Percentiles rank a stretch among this genome's conserved stretches.
Conservation (phyloP, 352 stramenopile species). For the Phytophthora crassamura region DNA sequence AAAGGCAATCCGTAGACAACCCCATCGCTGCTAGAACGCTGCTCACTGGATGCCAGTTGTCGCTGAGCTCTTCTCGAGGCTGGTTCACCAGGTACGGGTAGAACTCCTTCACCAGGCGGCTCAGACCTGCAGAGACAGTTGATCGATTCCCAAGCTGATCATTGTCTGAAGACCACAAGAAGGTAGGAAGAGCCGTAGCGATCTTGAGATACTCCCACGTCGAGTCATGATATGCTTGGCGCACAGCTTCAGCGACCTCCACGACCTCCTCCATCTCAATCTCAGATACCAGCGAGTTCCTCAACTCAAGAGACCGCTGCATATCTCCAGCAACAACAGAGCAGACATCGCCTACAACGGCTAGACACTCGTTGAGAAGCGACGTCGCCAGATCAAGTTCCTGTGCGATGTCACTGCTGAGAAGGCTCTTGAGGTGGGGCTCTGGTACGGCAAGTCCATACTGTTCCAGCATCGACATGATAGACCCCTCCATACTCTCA, state of each 20-base stretch:
- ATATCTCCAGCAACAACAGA: slow-evolving; percentile 22
- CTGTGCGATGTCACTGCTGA: slow-evolving; percentile 32
- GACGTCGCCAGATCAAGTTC: slow-evolving; percentile 28
- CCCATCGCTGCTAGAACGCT: slow-evolving; percentile 35
- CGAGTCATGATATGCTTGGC: slow-evolving; percentile 31
- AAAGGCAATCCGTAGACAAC: slow-evolving; percentile 24
- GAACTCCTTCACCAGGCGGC: slow-evolving; percentile 59
- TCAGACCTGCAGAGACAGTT: slow-evolving; percentile 39
- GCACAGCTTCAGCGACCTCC: slow-evolving; percentile 35
- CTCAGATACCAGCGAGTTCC: slow-evolving; percentile 52
- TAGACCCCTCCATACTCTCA: slow-evolving; percentile 30
- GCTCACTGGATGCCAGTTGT: slow-evolving; percentile 46
- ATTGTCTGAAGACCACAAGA: slow-evolving; percentile 9
- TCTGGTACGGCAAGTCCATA: slow-evolving; percentile 33
- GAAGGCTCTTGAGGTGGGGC: slow-evolving; percentile 25
- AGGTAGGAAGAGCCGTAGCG: slow-evolving; percentile 29
- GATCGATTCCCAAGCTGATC: background rate
- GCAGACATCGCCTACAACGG: slow-evolving; percentile 26
- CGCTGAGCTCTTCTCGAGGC: slow-evolving; percentile 47
- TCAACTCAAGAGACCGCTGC: slow-evolving; percentile 23
- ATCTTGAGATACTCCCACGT: slow-evolving; percentile 45
- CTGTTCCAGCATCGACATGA: slow-evolving; percentile 40
- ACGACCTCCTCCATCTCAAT: slow-evolving; percentile 48
- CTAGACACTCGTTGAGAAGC: slow-evolving; percentile 31
- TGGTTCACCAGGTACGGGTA: slow-evolving; percentile 76